Percentiles rank a stretch among this genome's conserved stretches.
Conservation (phyloP, 2,329 filamentous ascomycete genomes). For the Exophiala xenobiotica region DNA sequence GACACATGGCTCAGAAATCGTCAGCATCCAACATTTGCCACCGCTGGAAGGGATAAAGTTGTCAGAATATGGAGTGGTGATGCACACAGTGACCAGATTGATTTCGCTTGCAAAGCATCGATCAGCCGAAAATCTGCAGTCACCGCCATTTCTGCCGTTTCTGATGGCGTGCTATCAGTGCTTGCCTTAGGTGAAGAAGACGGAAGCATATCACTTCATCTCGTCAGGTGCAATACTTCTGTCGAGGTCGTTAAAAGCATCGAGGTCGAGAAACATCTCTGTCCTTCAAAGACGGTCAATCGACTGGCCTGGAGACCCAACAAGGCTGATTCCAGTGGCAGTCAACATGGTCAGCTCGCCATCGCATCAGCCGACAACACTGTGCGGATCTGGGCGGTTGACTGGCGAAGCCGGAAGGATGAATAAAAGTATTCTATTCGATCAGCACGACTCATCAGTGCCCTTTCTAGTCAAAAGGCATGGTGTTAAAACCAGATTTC, state of each 20-base stretch:
- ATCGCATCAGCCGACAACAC: slow-evolving; percentile 27
- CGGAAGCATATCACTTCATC: slow-evolving; percentile 46
- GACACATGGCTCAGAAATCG: slow-evolving; percentile 71
- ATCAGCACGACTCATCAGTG: too few relatives aligned
- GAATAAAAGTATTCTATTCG: too few relatives aligned
- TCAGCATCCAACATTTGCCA: slow-evolving; percentile 65
- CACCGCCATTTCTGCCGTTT: slow-evolving; percentile 69
- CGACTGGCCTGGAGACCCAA: slow-evolving; percentile 68
- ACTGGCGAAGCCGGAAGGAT: slow-evolving; percentile 4
- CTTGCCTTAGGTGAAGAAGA: slow-evolving; percentile 51
- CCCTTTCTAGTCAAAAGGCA: not conserved
- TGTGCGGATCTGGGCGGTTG: slow-evolving; percentile 36
- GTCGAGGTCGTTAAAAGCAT: slow-evolving; percentile 33
- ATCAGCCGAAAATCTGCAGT: slow-evolving; percentile 61
- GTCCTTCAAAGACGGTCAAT: slow-evolving; percentile 63
- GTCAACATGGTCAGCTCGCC: slow-evolving; percentile 34
- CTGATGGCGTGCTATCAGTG: slow-evolving; percentile 34
- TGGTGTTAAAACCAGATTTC: slow-evolving; percentile 7
- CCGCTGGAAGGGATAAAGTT: slow-evolving; percentile 83
- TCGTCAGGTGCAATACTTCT: slow-evolving; percentile 36
- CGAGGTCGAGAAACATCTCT: slow-evolving; percentile 37
- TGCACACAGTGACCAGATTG: slow-evolving; percentile 28
- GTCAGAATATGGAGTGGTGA: slow-evolving; percentile 67
- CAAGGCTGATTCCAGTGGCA: slow-evolving; percentile 4
- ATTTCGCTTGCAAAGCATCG: slow-evolving; percentile 55